These are phyloP conservation scores for Euptelea pleiosperma DNA, from an alignment of 164 flowering plant species.

Conservation along the genomic window DNA sequence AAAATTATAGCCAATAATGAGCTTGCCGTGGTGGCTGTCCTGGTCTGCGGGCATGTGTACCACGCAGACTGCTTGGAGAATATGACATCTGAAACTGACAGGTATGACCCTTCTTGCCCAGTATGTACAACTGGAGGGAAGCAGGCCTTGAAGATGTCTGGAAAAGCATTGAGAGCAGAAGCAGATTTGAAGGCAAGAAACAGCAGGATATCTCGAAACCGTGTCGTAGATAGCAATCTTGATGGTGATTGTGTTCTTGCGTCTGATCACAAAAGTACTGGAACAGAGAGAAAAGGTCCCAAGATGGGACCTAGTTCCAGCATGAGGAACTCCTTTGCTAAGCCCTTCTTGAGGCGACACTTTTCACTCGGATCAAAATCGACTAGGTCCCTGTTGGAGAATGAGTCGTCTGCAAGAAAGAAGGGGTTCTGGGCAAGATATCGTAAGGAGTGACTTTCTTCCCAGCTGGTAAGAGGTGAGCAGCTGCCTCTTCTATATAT, in stretches of 20 bases:
- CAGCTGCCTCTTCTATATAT: neutral
- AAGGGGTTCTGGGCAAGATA: constrained; percentile 75
- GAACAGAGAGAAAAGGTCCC: constrained; percentile 36
- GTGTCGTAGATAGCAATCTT: constrained; percentile 51
- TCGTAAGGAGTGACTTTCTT: constrained; percentile 35
- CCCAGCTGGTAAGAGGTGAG: constrained; percentile 16
- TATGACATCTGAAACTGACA: constrained; percentile 56
- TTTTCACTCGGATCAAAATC: constrained; percentile 69
- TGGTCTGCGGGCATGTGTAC: constrained; percentile 86
- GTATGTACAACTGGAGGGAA: constrained; percentile 67
- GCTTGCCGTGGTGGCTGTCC: constrained; percentile 61
- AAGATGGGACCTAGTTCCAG: constrained; percentile 60
- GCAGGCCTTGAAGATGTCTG: constrained; percentile 44
- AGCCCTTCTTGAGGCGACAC: constrained; percentile 72
- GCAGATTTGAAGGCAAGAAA: constrained; percentile 49
- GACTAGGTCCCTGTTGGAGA: constrained; percentile 38
- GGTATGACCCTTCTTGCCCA: constrained; percentile 80
- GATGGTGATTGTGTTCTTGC: constrained; percentile 29
- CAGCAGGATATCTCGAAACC: constrained; percentile 51
- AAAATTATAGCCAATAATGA: constrained; percentile 43
- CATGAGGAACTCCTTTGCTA: constrained; percentile 42
- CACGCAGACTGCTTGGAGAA: constrained; percentile 88
- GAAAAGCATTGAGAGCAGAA: constrained; percentile 49
- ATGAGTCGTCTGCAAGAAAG: constrained; percentile 42
- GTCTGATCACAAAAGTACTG: constrained; percentile 28